A percentile compares a stretch with the other conserved stretches of the same genome.
Evolutionary conservation across 2,329 filamentous ascomycete species (phyloP).

Genomic region (Alternaria gansuensis): DNA sequence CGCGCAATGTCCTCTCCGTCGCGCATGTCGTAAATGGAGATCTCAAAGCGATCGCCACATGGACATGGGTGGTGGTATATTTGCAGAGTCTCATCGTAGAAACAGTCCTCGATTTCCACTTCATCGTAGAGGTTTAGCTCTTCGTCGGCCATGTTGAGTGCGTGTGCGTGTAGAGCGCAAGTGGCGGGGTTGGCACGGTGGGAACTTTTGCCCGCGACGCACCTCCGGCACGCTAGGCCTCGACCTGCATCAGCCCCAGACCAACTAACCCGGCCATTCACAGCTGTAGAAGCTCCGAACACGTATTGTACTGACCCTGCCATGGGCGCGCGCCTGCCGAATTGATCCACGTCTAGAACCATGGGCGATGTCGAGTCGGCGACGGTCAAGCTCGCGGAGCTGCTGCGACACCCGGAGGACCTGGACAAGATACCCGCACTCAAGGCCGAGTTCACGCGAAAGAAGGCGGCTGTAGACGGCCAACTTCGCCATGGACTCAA

Average conservation of each 20-base stretch:
- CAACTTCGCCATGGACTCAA: slow-evolving; percentile 88
- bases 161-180: slow-evolving; percentile 4
- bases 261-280: slow-evolving; percentile 14
- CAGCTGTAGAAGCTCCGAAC: slow-evolving; percentile 15
- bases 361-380: slow-evolving; percentile 71
- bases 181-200: slow-evolving; percentile 15
- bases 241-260: slow-evolving; percentile 9
- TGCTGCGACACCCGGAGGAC: slow-evolving; percentile 94
- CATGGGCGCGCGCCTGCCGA: slow-evolving; percentile 28
- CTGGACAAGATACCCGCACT: slow-evolving; percentile 92
- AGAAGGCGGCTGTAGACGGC: slow-evolving; percentile 89
- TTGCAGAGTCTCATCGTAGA: slow-evolving; percentile 92
- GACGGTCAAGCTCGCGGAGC: slow-evolving; percentile 84
- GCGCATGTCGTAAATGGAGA: slow-evolving; percentile 80
- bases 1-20: slow-evolving; percentile 96
- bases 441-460: slow-evolving; percentile 91
- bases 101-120: slow-evolving; percentile 93
- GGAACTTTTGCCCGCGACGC: slow-evolving; percentile 21
- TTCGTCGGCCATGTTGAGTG: slow-evolving; percentile 46
- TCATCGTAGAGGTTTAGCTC: slow-evolving; percentile 85
- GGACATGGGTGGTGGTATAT: slow-evolving; percentile 97
- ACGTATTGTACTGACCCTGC: slow-evolving; percentile 16
- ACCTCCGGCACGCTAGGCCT: slow-evolving; percentile 23
- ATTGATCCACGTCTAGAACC: slow-evolving; percentile 24
- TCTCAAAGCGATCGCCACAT: slow-evolving; percentile 96